Base-by-base conservation (phyloP, 2,329 filamentous ascomycete genomes). In the Aspergillus sp. region DNA sequence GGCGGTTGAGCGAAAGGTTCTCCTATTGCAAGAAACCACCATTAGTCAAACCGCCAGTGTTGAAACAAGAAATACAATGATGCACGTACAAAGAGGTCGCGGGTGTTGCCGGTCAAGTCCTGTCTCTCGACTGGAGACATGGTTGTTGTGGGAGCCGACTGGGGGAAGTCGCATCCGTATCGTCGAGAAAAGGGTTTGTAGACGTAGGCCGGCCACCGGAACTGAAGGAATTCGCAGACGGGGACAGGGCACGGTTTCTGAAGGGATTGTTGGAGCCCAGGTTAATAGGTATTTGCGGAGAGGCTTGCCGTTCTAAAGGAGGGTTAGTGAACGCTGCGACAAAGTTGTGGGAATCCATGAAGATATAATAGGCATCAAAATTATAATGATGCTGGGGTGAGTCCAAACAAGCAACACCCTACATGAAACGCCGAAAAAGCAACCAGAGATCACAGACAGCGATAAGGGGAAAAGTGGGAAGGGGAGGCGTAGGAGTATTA, bases 141-240 rank as follows among this genome's bases (percentile, higher is more conserved):
- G 33, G 50, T 58, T 32, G 55, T 53, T 13, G 55, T 51, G 19
- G 64, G 62, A 27, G 60, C 58, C 6, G 64, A 67, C 49, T 64
- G 65, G 26, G 62, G 11, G 67, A 65, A 32, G 64, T 41, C 5
- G 60, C 50, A 33, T 73, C 70, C 6, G 57, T 58, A 27, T 71
- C 69, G 57, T 77, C 78, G 42, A 84, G 66, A 57, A 85, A 85
- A 27, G 81, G 81, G 54, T 85, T 85, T 37, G 75, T 79, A 41
- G 79, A 81, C 44, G 71, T 66, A 37, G 75, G 76, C 50, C 76
- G 73, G 49, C 72, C 63, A 43, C 69, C 63, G 42, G 49, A 61
- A 37, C 55, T 54, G 40, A 57, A 58, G 42, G 63, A 59, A 37
- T 56, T 53, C 38, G 53, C 56, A 5, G 65, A 51, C 11, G 67